Evolutionary conservation across 495 filamentous ascomycete genomes (phyloP), one percentile per base, ranked within the genome.

Genomic region (Penicillium nucicola): DNA sequence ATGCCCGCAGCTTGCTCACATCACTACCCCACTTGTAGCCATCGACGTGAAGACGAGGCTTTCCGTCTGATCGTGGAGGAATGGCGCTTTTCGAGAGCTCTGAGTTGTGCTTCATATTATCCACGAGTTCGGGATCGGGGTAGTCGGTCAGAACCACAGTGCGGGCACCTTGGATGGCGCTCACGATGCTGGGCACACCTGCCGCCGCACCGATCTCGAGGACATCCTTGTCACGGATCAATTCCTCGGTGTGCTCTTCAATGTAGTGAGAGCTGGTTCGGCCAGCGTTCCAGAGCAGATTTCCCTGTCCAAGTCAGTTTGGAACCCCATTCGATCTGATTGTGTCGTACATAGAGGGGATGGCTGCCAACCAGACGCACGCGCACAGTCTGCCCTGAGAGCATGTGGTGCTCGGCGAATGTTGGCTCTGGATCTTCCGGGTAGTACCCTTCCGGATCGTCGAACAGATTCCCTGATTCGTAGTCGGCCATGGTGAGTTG

Each of bases 181-280:
- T 84, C 12, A 93, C 84, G 19, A 97, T 79, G 56, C 83, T 86
- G 1, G 92, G 92, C 3, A 96, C 77, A 1, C 92, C 92, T 0
- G 88, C 89, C 23, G 89, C 92, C 13, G 92, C 91, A 44, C 92
- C 92, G 38, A 97, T 85, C 65, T 97, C 92, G 11, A 96, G 83
- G 4, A 96, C 79, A 20, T 83, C 78, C 45, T 83, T 87, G 32
- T 66, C 71, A 1, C 62, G 49, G 18, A 95, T 72, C 10, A 89
- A 76, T 0, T 57, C 50, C 2, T 61, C 54, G 13, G 83, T 77
- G 51, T 82, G 72, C 20, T 77, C 62, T 66, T 96, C 87, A 51
- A 97, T 83, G 70, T 91, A 90, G 52, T 80, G 69, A 10, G 90
- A 80, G 45, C 91, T 79, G 10, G 85, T 79, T 17, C 84, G 84